Evolutionary conservation across 1,284 basidiomycete species (phyloP), one percentile per base, ranked within the genome.

Genomic region (Mycena sp.): DNA sequence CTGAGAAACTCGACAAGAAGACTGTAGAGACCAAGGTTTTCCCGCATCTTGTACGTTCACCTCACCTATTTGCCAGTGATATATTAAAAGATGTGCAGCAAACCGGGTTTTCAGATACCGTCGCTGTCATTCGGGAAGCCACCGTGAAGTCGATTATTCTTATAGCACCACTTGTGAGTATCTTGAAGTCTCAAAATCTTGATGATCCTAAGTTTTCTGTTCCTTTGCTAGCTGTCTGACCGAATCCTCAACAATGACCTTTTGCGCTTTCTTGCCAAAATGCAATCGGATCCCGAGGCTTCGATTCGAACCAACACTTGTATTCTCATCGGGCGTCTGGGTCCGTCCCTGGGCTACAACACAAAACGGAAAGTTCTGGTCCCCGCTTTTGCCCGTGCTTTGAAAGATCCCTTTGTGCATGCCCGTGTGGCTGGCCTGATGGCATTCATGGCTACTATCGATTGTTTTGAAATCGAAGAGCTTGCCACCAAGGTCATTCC

Each of bases 271-370:
- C 87, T 99, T 19, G 97, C 97, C 2, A 94, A 94, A 71, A 93
- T 94, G 78, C 98, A 99, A 80, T 88, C 87, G 19, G 97, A 99
- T 73, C 82, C 90, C 0, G 97, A 99, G 77, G 87, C 96, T 0
- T 96, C 95, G 1, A 98, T 99, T 71, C 88, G 98, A 43, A 99
- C 97, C 14, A 99, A 99, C 74, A 98, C 97, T 0, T 99, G 96
- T 73, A 98, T 99, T 69, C 87, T 99, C 4, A 89, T 99, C 44
- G 97, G 97, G 10, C 87, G 96, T 11, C 85, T 99, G 4, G 95
- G 93, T 0, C 95, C 95, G 0, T 87, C 87, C 3, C 82, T 99
- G 2, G 91, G 92, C 1, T 86, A 92, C 62, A 90, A 94, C 69
- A 99, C 97, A 6, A 95, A 96, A 74, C 89, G 91, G 67, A 99